Conservation (phyloP, 495 filamentous ascomycete genomes). For the Tuber umbilicatum region DNA sequence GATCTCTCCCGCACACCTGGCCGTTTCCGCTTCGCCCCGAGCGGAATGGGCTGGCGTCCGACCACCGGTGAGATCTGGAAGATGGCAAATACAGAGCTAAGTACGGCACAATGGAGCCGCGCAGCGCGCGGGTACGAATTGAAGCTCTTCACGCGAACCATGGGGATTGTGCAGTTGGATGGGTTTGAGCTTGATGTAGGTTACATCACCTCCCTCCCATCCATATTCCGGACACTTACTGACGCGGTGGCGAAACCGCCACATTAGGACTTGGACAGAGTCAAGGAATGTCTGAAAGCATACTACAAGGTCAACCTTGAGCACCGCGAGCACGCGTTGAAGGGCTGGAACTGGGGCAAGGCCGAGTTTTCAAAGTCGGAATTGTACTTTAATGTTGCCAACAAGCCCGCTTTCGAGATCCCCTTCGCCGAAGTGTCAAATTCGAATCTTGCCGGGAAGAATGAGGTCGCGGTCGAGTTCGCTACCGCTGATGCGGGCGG, state of each 20-base stretch:
- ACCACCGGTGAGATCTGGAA: conserved; percentile 86
- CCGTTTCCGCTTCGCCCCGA: conserved; percentile 88
- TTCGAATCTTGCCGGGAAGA: conserved; percentile 94
- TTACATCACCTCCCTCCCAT: background rate
- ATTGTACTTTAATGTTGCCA: conserved; percentile 92
- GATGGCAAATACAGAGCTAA: conserved; percentile 73
- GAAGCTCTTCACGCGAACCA: conserved; percentile 74
- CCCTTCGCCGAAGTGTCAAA: conserved; percentile 97
- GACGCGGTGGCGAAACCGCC: background rate
- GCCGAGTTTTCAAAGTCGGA: conserved; percentile 94
- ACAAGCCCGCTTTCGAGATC: conserved; percentile 93
- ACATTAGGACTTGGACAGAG: conserved; percentile 73
- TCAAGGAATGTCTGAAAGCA: conserved; percentile 84
- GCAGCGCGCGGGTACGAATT: conserved; percentile 88
- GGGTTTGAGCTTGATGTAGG: conserved; percentile 85
- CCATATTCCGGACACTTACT: background rate
- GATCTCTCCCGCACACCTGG: conserved; percentile 85
- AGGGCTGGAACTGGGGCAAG: conserved; percentile 99
- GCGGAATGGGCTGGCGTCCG: conserved; percentile 90
- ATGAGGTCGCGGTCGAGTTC: conserved; percentile 96
- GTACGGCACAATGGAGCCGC: conserved; percentile 86
- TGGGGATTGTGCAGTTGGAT: conserved; percentile 86
- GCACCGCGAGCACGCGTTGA: conserved; percentile 82
- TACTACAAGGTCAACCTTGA: conserved; percentile 94
- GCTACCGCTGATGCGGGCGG: conserved; percentile 82